These are phyloP conservation scores for Lactarius vividus DNA, from an alignment of 768 basidiomycete genomes.

Conservation along the genomic window DNA sequence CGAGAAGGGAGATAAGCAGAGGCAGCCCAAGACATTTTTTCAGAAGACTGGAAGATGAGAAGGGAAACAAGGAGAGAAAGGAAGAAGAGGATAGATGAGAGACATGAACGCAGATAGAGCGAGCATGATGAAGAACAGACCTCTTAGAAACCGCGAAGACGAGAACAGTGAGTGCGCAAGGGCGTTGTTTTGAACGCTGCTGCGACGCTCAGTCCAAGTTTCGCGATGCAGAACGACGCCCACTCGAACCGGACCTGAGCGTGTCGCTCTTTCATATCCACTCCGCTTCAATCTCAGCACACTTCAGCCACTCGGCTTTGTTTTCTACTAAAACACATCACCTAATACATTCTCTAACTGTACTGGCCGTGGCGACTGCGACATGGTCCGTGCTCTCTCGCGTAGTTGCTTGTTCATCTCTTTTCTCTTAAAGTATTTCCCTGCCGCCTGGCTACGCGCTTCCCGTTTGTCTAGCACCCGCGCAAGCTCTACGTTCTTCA, in stretches of 20 bases:
- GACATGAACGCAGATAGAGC: slow-evolving; percentile 69
- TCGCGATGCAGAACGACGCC: slow-evolving; percentile 55
- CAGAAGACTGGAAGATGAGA: slow-evolving; percentile 47
- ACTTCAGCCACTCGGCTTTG: slow-evolving; percentile 16
- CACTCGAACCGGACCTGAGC: slow-evolving; percentile 27
- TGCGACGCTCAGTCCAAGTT: slow-evolving; percentile 45
- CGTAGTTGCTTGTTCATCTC: slow-evolving; percentile 17
- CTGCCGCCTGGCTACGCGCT: slow-evolving; percentile 37
- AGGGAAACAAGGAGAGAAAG: slow-evolving; percentile 48
- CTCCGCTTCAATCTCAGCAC: slow-evolving; percentile 38
- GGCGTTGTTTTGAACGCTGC: slow-evolving; percentile 41
- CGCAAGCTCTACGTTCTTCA: slow-evolving; percentile 91
- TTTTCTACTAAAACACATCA: slow-evolving; percentile 38
- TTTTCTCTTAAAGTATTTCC: slow-evolving; percentile 37
- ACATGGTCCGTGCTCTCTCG: not conserved
- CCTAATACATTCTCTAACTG: slow-evolving; percentile 12
- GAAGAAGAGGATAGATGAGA: slow-evolving; percentile 63
- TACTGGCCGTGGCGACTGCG: not conserved
- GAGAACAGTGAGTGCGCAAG: slow-evolving; percentile 35
- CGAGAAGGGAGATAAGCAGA: slow-evolving; percentile 67
- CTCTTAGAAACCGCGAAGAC: slow-evolving; percentile 63
- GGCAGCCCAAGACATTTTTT: slow-evolving; percentile 64
- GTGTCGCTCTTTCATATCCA: slow-evolving; percentile 34
- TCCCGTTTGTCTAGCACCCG: slow-evolving; percentile 80
- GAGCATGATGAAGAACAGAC: slow-evolving; percentile 93